Conservation (phyloP, 2,329 filamentous ascomycete species). For the Exophiala calicioides region DNA sequence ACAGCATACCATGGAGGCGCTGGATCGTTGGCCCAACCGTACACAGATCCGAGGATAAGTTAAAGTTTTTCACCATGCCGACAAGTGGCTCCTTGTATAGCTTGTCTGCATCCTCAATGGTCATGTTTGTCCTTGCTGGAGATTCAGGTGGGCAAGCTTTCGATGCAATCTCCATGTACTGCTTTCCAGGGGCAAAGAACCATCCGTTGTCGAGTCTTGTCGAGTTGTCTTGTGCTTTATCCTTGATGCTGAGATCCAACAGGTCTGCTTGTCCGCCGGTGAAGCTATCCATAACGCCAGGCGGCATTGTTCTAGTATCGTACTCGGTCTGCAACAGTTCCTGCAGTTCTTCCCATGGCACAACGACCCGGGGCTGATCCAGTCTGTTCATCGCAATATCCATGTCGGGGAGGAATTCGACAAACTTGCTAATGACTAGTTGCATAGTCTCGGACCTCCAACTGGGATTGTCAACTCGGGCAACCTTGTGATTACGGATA, state of each 20-base stretch:
- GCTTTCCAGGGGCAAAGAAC: slow-evolving; percentile 46
- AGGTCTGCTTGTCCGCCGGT: slow-evolving; percentile 43
- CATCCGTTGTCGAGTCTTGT: slow-evolving; percentile 49
- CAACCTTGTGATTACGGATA: slow-evolving; percentile 38
- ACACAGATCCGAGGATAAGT: slow-evolving; percentile 62
- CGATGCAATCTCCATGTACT: slow-evolving; percentile 62
- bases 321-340: slow-evolving; percentile 53
- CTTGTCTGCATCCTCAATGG: slow-evolving; percentile 36
- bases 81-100: slow-evolving; percentile 46
- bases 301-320: slow-evolving; percentile 46
- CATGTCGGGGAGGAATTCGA: slow-evolving; percentile 60
- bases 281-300: slow-evolving; percentile 46
- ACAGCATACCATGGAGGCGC: slow-evolving; percentile 65
- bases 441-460: slow-evolving; percentile 48
- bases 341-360: slow-evolving; percentile 59
- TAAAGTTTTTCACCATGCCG: slow-evolving; percentile 64
- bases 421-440: slow-evolving; percentile 54
- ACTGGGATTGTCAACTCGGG: slow-evolving; percentile 39
- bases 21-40: slow-evolving; percentile 66
- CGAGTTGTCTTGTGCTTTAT: slow-evolving; percentile 24
- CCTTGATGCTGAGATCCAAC: slow-evolving; percentile 29
- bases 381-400: slow-evolving; percentile 67
- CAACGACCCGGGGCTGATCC: slow-evolving; percentile 64
- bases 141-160: slow-evolving; percentile 60
- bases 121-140: slow-evolving; percentile 55